These are phyloP conservation scores for Volvariella volvacea DNA, from an alignment of 1,284 basidiomycete genomes.

Conservation along the genomic window DNA sequence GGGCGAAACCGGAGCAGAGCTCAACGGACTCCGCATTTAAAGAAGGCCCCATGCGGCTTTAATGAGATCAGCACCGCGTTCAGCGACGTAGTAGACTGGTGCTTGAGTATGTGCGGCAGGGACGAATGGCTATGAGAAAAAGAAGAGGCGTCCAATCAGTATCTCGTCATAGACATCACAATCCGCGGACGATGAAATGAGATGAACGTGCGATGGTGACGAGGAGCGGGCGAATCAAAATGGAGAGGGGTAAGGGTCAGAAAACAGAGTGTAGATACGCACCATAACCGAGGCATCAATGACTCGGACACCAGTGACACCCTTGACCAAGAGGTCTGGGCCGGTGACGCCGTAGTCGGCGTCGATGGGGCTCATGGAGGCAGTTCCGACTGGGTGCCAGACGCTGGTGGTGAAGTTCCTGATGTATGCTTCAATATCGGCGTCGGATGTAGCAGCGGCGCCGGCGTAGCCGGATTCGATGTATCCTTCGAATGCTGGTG, in stretches of 20 bases:
- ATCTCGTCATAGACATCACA: no score
- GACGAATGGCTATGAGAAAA: slow-evolving; percentile 5
- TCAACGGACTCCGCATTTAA: no score
- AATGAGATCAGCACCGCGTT: slow-evolving; percentile 7
- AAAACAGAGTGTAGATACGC: not conserved
- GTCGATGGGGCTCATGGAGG: slow-evolving; percentile 25
- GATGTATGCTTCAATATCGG: slow-evolving; percentile 27
- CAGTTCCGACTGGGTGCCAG: slow-evolving; percentile 34
- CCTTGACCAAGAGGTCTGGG: slow-evolving; percentile 35
- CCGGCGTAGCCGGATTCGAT: slow-evolving; percentile 19
- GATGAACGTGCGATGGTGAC: no score
- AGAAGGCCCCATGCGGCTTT: not conserved
- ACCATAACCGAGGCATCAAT: slow-evolving; percentile 36
- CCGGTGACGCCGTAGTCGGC: slow-evolving; percentile 33
- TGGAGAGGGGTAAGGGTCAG: no score
- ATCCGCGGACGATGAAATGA: no score
- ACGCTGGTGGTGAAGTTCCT: slow-evolving; percentile 25
- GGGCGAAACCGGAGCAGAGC: no score
- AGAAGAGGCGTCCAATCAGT: no score
- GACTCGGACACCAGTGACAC: slow-evolving; percentile 32
- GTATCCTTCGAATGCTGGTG: slow-evolving; percentile 27
- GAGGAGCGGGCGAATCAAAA: no score
- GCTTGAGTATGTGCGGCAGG: slow-evolving; percentile 7
- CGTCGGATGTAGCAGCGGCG: slow-evolving; percentile 24
- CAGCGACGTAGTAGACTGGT: slow-evolving; percentile 5